phyloP scores from a whole-genome alignment of 2,329 filamentous ascomycete species.

The Rhynchosporium secalis region DNA sequence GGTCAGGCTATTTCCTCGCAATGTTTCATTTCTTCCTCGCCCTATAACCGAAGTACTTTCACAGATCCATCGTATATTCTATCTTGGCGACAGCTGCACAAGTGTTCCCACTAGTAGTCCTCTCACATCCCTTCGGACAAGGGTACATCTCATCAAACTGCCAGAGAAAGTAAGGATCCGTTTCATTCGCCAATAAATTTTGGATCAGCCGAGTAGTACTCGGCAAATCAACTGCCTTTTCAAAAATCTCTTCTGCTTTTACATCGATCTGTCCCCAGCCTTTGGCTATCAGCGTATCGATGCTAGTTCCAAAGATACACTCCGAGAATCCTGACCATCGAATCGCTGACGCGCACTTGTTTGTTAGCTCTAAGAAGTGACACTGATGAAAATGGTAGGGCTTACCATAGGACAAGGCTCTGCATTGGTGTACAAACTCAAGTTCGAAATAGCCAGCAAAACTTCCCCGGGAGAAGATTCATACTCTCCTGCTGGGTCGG shows the following conservation, averaged over 20 bases:
- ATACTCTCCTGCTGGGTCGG: constrained; percentile 47
- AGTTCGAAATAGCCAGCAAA: constrained; percentile 46
- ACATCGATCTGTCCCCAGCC: constrained; percentile 56
- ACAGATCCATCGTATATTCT: constrained; percentile 14
- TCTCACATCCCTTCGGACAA: constrained; percentile 32
- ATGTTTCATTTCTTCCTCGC: neutral
- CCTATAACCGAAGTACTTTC: constrained; percentile 5
- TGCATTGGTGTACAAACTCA: constrained; percentile 58
- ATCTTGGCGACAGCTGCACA: constrained; percentile 15
- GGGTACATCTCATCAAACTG: constrained; percentile 45
- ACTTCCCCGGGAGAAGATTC: constrained; percentile 45
- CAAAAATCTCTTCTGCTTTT: constrained; percentile 48
- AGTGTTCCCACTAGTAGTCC: constrained; percentile 16
- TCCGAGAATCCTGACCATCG: constrained; percentile 57
- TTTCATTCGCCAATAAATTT: constrained; percentile 52
- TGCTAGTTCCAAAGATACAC: constrained; percentile 55
- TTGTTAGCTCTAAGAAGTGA: neutral
- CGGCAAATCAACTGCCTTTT: constrained; percentile 43
- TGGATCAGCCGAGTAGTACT: constrained; percentile 45
- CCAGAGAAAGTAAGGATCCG: constrained; percentile 55
- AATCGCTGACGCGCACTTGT: constrained; percentile 54
- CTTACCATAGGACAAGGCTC: constrained; percentile 55
- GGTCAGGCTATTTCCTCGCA: neutral
- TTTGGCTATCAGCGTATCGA: constrained; percentile 46
- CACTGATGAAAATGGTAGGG: neutral